Evolutionary conservation across 495 filamentous ascomycete genomes (phyloP).

Genomic region (Ramalina intermedia): DNA sequence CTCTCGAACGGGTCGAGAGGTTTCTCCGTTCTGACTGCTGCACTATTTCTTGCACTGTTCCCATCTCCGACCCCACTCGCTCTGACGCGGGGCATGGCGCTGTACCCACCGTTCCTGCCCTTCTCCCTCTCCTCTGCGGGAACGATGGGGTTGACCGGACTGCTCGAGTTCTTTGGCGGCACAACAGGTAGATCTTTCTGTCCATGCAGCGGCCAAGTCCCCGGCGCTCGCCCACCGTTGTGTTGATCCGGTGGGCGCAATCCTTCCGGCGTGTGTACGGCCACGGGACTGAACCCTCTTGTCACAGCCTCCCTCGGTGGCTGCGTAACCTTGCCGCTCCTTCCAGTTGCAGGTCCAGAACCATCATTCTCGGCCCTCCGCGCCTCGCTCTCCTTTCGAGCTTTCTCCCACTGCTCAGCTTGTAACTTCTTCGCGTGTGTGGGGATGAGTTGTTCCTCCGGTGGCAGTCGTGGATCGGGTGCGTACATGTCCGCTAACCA

Average conservation of each 20-base stretch:
- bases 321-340: neutral
- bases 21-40: slow-evolving; percentile 13
- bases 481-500: slow-evolving; percentile 94
- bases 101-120: slow-evolving; percentile 21
- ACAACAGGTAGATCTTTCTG: slow-evolving; percentile 18
- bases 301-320: neutral
- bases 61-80: slow-evolving; percentile 24
- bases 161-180: slow-evolving; percentile 8
- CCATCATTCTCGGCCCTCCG: neutral
- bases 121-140: neutral
- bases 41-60: slow-evolving; percentile 24
- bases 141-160: neutral
- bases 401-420: slow-evolving; percentile 89
- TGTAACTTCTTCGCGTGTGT: slow-evolving; percentile 84
- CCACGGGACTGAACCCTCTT: slow-evolving; percentile 4
- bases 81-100: slow-evolving; percentile 40
- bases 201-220: neutral
- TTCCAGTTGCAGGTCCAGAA: neutral
- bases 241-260: slow-evolving; percentile 1
- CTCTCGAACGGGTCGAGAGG: slow-evolving; percentile 8
- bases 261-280: slow-evolving; percentile 9
- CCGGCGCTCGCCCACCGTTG: neutral
- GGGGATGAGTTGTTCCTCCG: slow-evolving; percentile 87
- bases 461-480: slow-evolving; percentile 85
- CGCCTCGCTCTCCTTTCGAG: slow-evolving; percentile 8